A percentile compares a stretch with the other conserved stretches of the same genome.
Evolutionary conservation across 352 stramenopile genomes (phyloP).

Genomic region (Pythium plurisporium): DNA sequence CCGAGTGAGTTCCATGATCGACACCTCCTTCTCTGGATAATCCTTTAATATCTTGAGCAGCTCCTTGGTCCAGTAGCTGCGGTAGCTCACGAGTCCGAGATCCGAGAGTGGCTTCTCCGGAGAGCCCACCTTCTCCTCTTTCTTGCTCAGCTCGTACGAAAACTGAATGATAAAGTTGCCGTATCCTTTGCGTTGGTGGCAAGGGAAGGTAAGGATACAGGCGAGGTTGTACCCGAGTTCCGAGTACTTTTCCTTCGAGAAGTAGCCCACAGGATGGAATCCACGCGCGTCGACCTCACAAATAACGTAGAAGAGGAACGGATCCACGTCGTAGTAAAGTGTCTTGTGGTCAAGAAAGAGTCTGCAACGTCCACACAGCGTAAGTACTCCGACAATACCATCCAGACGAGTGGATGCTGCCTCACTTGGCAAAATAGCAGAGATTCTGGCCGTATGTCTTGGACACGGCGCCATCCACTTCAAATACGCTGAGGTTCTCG

Average conservation of each 20-base stretch:
- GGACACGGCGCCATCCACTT: conserved; percentile 95
- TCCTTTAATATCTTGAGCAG: conserved; percentile 90
- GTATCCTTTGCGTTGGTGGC: conserved; percentile 98
- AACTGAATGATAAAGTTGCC: conserved; percentile 99
- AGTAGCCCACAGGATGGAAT: conserved; percentile 97
- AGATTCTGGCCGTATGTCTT: conserved; percentile 98
- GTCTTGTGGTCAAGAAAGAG: conserved; percentile 99
- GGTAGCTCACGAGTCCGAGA: conserved; percentile 98
- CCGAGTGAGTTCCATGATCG: conserved; percentile 95
- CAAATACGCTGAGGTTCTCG: conserved; percentile 94
- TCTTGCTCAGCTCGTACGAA: conserved; percentile 99
- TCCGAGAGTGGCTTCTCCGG: conserved; percentile 99
- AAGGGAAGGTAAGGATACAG: conserved; percentile 99
- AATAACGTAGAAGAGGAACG: conserved; percentile 99
- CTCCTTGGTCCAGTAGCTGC: conserved; percentile 98
- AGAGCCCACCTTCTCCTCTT: conserved; percentile 95
- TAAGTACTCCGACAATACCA: conserved; percentile 9
- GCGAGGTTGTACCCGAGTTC: conserved; percentile 99
- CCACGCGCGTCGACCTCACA: conserved; percentile 91
- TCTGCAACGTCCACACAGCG: conserved; percentile 7
- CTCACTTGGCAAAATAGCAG: conserved; percentile 97
- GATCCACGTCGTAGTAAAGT: conserved; percentile 99
- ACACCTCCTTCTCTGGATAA: conserved; percentile 76
- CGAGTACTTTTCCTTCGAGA: conserved; percentile 99
- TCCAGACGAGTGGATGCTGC: too few species aligned